Base-by-base conservation (phyloP, 805 yeast genomes). In the Zygotorulaspora florentina region DNA sequence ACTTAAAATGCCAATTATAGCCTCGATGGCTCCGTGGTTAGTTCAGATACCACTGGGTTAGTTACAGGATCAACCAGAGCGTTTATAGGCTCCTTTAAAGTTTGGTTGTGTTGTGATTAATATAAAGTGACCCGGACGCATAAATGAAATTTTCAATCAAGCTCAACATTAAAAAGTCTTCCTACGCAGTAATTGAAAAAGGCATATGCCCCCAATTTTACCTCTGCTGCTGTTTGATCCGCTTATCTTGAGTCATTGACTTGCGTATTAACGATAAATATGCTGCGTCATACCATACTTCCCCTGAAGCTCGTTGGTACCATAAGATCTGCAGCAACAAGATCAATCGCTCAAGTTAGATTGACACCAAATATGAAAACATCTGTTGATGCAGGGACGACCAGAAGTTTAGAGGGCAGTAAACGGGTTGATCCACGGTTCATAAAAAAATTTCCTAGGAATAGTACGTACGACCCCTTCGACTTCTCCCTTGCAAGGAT, bases 391-490 rank as follows among this genome's bases (percentile, higher is more conserved):
- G 42, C 45, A 10, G 45, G 42, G n/a, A 34, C 45, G 5, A 39
- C 40, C n/a, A 43, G 43, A 18, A 40, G 39, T 20, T 35, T 48
- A 8, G 45, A 45, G 9, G 47, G 40, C 43, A 61, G 52, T 36
- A 63, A 58, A 51, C 51, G 56, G 43, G 56, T 70, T 42, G 65
- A 67, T 51, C 65, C 69, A 40, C 46, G 52, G 8, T 72, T 76
- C 48, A 65, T 74, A 29, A 74, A 70, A 57, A 73, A 65, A 45
- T 80, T 83, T 60, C 68, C 63, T 12, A 67, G 67, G 3, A 79
- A 78, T 39, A 67, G 75, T 3, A 76, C 79, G 0, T 88, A 88
- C 61, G 91, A 85, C 55, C 93, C 96, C 42, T 83, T 82, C 66
- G 95, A 87, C 64, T 87, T 87, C 56, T 77, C 86, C 26, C 65